These are phyloP conservation scores for Aspergillus quadricinctus DNA, from an alignment of 2,329 filamentous ascomycete species.

Conservation along the genomic window DNA sequence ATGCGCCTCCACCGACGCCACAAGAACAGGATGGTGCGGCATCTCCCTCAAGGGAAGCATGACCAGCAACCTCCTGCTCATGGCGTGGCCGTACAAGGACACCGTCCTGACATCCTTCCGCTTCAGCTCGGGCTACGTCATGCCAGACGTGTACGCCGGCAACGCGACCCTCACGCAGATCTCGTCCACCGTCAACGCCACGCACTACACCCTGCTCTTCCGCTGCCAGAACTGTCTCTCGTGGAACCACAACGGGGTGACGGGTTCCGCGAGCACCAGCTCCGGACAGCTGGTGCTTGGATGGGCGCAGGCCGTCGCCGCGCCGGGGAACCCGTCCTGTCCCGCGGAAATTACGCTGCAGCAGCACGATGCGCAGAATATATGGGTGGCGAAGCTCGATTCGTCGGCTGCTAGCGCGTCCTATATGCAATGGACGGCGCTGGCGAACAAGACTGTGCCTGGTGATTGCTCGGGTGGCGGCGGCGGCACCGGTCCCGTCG, in stretches of 20 bases:
- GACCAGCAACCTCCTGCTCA: constrained; percentile 55
- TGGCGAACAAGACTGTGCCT: constrained; percentile 21
- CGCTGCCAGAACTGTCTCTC: constrained; percentile 56
- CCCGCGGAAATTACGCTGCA: constrained; percentile 46
- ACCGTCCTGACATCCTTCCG: constrained; percentile 56
- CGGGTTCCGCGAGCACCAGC: constrained; percentile 44
- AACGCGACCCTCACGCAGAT: constrained; percentile 60
- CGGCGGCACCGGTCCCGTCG: background rate
- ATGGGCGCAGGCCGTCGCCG: constrained; percentile 49
- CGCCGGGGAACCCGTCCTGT: constrained; percentile 40
- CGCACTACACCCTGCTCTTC: constrained; percentile 61
- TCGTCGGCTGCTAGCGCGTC: constrained; percentile 40
- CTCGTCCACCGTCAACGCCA: constrained; percentile 53
- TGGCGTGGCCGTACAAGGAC: constrained; percentile 54
- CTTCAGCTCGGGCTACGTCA: constrained; percentile 55
- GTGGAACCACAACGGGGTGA: constrained; percentile 50
- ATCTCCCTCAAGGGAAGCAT: constrained; percentile 55
- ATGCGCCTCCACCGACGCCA: constrained; percentile 44
- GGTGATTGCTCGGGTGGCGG: constrained; percentile 11
- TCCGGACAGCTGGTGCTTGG: constrained; percentile 48
- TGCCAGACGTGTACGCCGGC: constrained; percentile 57
- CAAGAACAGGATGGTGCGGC: constrained; percentile 55
- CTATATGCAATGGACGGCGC: constrained; percentile 28
- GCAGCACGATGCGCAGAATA: constrained; percentile 53
- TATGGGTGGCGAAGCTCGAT: constrained; percentile 48